These are phyloP conservation scores for Diaporthe eres DNA, from an alignment of 2,329 filamentous ascomycete species.

Conservation along the genomic window DNA sequence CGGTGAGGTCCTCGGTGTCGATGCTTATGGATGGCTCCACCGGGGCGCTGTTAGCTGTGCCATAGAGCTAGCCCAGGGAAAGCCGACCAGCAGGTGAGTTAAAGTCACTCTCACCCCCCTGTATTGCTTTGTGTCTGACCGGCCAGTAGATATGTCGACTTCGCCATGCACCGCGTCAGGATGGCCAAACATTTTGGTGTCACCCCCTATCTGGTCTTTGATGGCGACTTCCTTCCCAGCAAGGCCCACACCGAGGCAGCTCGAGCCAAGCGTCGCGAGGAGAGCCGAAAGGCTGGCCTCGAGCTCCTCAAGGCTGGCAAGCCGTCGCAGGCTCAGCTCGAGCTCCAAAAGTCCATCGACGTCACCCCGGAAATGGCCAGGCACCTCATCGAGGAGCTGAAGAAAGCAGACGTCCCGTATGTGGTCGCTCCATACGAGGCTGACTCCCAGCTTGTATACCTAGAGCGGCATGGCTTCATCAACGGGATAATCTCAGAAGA, in stretches of 20 bases:
- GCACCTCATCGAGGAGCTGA: slow-evolving; percentile 91
- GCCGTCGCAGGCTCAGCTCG: slow-evolving; percentile 81
- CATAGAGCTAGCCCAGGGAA: slow-evolving; percentile 88
- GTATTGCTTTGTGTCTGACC: background rate
- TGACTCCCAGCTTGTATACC: slow-evolving; percentile 95
- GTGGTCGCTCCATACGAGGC: slow-evolving; percentile 98
- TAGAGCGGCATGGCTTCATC: slow-evolving; percentile 88
- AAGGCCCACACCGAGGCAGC: slow-evolving; percentile 90
- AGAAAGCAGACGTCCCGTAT: slow-evolving; percentile 83
- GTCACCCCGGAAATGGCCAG: slow-evolving; percentile 97
- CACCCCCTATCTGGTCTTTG: slow-evolving; percentile 95
- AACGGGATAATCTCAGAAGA: slow-evolving; percentile 95
- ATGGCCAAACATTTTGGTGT: slow-evolving; percentile 96
- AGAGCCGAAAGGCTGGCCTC: slow-evolving; percentile 81
- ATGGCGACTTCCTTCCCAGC: slow-evolving; percentile 94
- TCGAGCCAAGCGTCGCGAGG: slow-evolving; percentile 80
- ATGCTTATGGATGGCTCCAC: slow-evolving; percentile 98
- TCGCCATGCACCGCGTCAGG: slow-evolving; percentile 88
- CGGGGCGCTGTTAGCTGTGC: slow-evolving; percentile 92
- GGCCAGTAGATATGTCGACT: slow-evolving; percentile 82
- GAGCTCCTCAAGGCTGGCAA: slow-evolving; percentile 88
- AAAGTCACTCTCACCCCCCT: background rate
- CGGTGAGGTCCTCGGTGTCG: slow-evolving; percentile 92
- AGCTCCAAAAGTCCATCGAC: slow-evolving; percentile 95
- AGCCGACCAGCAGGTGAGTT: slow-evolving; percentile 86